A percentile compares a stretch with the other conserved stretches of the same genome.
These are phyloP conservation scores for Mortierella sp. DNA, from an alignment of 371 early-diverging fungal species.

Conservation along the genomic window DNA sequence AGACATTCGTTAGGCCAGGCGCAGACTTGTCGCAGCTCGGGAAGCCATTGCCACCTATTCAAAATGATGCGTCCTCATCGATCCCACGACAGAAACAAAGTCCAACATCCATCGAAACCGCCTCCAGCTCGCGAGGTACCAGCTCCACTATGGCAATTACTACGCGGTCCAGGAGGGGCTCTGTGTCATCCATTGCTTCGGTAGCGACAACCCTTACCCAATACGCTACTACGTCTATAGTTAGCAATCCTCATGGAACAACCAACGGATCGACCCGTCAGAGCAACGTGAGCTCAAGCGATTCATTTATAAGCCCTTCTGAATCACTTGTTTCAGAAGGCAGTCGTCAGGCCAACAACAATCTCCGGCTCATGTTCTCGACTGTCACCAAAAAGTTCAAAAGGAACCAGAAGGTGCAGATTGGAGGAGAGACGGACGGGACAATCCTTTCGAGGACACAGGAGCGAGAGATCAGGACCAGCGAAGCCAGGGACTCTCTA, in stretches of 20 bases:
- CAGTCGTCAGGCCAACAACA: constrained; percentile 47
- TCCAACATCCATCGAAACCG: constrained; percentile 24
- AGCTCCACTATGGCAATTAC: constrained; percentile 41
- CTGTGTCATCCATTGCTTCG: constrained; percentile 50
- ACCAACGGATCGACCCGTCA: constrained; percentile 28
- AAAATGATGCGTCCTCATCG: constrained; percentile 8
- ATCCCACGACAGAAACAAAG: constrained; percentile 16
- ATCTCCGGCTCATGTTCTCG: constrained; percentile 61
- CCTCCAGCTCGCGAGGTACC: constrained; percentile 33
- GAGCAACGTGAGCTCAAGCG: constrained; percentile 5
- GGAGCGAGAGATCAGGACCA: constrained; percentile 46
- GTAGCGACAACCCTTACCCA: constrained; percentile 47
- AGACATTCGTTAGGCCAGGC: constrained; percentile 51
- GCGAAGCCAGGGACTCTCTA: constrained; percentile 29
- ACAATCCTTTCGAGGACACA: constrained; percentile 36
- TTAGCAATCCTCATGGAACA: constrained; percentile 24
- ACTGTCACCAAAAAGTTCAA: constrained; percentile 64
- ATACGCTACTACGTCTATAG: constrained; percentile 49
- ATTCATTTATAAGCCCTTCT: constrained; percentile 13
- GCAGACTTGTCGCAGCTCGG: constrained; percentile 48
- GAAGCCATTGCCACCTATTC: constrained; percentile 42
- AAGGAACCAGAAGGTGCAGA: constrained; percentile 51
- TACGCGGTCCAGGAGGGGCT: constrained; percentile 46
- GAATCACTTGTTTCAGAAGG: constrained; percentile 33
- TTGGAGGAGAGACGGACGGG: constrained; percentile 33